Percentiles rank a stretch among this genome's conserved stretches.
These are phyloP conservation scores for Plasmodium adleri DNA, from an alignment of 169 alveolate species.

Conservation along the genomic window DNA sequence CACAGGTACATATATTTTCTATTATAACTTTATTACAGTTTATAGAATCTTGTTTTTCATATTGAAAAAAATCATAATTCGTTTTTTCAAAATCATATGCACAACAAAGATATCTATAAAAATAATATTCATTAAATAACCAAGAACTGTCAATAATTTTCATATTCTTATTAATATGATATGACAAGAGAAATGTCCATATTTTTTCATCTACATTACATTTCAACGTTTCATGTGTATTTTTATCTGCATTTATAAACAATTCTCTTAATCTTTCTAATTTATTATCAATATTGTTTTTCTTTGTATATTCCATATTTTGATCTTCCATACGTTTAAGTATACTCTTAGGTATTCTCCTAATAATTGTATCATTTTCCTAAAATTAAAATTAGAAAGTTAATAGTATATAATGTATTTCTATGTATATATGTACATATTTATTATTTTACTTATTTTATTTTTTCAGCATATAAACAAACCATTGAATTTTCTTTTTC, in stretches of 20 bases:
- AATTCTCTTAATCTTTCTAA: slow-evolving; percentile 35
- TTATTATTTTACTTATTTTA: neutral
- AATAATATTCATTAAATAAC: slow-evolving; percentile 70
- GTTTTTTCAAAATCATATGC: slow-evolving; percentile 68
- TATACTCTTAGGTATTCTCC: slow-evolving; percentile 49
- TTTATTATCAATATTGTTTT: slow-evolving; percentile 21
- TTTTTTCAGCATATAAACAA: neutral
- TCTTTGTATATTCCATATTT: slow-evolving; percentile 28
- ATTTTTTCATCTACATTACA: slow-evolving; percentile 24
- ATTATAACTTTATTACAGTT: slow-evolving; percentile 17
- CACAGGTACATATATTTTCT: slow-evolving; percentile 62
- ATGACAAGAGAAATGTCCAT: slow-evolving; percentile 35
- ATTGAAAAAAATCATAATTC: slow-evolving; percentile 48
- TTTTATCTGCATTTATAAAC: slow-evolving; percentile 29
- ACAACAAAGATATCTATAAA: slow-evolving; percentile 54
- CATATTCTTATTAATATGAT: slow-evolving; percentile 17
- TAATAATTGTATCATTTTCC: slow-evolving; percentile 70
- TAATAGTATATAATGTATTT: neutral
- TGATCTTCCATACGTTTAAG: slow-evolving; percentile 44
- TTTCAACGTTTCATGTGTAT: slow-evolving; percentile 56
- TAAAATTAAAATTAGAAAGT: neutral
- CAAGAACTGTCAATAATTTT: slow-evolving; percentile 26
- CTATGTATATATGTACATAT: neutral
- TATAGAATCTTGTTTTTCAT: slow-evolving; percentile 60
- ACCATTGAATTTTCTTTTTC: slow-evolving; percentile 47